phyloP scores from a whole-genome alignment of 1,284 basidiomycete genomes.

The Leucoagaricus sp. region DNA sequence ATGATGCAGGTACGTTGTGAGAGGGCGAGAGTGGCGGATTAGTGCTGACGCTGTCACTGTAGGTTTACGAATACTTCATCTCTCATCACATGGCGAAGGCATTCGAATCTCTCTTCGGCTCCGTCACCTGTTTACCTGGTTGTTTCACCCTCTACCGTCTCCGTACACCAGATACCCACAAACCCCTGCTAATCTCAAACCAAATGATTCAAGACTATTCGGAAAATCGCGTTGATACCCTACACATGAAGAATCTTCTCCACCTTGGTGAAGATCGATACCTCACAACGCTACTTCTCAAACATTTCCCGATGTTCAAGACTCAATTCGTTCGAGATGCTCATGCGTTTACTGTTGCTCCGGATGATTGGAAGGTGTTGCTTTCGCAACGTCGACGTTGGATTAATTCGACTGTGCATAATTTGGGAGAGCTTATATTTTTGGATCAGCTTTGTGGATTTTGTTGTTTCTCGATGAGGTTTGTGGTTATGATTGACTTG shows the following conservation, averaged over 20 bases:
- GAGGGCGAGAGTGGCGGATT: neutral
- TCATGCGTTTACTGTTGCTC: conserved; percentile 89
- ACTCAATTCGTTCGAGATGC: conserved; percentile 95
- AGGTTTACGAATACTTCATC: conserved; percentile 98
- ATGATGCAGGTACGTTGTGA: conserved; percentile 87
- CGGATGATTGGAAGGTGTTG: conserved; percentile 91
- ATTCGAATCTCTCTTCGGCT: conserved; percentile 96
- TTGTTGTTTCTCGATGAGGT: conserved; percentile 99
- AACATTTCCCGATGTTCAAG: conserved; percentile 91
- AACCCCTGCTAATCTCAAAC: conserved; percentile 87
- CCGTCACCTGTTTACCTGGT: conserved; percentile 97
- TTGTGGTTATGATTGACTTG: conserved; percentile 96
- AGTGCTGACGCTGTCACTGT: neutral
- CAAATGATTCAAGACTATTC: conserved; percentile 91
- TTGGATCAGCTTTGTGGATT: conserved; percentile 94
- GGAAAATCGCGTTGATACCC: conserved; percentile 94
- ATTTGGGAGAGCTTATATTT: conserved; percentile 91
- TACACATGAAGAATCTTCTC: conserved; percentile 97
- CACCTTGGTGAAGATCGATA: conserved; percentile 99
- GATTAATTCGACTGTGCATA: conserved; percentile 99
- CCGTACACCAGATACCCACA: conserved; percentile 90
- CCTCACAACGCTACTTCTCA: conserved; percentile 92
- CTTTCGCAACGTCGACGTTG: conserved; percentile 98
- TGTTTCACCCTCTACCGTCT: conserved; percentile 97
- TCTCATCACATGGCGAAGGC: conserved; percentile 98